Base-by-base conservation (phyloP, 306 rosid species). In the Echinosophora koreensis region DNA sequence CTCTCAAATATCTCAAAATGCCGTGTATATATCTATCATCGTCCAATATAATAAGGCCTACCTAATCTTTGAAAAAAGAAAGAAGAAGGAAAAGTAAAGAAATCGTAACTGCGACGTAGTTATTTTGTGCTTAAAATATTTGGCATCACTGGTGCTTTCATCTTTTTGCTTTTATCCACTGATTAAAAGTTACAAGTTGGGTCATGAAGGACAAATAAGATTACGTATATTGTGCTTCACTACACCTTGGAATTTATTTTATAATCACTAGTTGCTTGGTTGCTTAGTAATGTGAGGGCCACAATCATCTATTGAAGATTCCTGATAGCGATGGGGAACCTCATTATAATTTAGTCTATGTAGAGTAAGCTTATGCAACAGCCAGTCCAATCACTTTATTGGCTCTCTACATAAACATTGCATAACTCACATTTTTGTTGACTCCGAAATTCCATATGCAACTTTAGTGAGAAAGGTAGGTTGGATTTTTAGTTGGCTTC, bases 401-500 rank as follows among this genome's bases (percentile, higher is more conserved):
- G 1, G 12, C 34, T 41, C 13, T 15, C 64, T 63, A 54, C 84
- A 57, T 82, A 84, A 64, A 76, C 67, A 12, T 14, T 60, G 17
- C 67, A 58, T 38, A 72, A n/a, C 74, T 59, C 18, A 66, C 72
- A 57, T 81, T 74, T 51, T 34, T 17, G 34, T 51, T 65, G 60
- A 79, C 74, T 50, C 15, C 16, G 52, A 60, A 52, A 55, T 61
- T 55, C 66, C 70, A 81, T 16, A 13, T 52, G 41, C 35, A 16
- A 8, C 17, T 37, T 8, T 41, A 22, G 71, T 63, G 77, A 14
- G 90, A 85, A 82, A 71, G 89, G 85, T 85, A 77, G 92, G 82
- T 89, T 73, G 80, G 87, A 87, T 78, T 0, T 77, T 80, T 77
- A 74, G 89, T 77, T 82, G 84, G 86, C 82, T 66, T 38, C 14